phyloP scores from a whole-genome alignment of 768 basidiomycete species.

The Leccinum obscurum region DNA sequence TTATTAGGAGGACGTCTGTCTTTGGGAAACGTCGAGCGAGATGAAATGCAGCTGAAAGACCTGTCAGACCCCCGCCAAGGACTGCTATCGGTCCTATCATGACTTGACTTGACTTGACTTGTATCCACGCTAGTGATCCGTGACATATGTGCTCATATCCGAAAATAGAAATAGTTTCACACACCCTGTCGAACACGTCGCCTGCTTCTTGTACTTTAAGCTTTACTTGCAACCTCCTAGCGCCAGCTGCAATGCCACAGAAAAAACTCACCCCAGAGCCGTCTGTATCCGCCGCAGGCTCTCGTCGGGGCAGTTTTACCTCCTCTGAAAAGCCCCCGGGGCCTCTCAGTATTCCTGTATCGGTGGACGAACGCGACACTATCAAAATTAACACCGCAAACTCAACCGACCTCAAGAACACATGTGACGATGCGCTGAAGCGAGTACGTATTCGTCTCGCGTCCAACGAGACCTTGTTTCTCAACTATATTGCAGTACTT shows the following conservation, averaged over 20 bases:
- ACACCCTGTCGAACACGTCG: slow-evolving; percentile 29
- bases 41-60: slow-evolving; percentile 80
- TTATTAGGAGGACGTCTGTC: slow-evolving; percentile 64
- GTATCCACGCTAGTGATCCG: no score
- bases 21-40: slow-evolving; percentile 65
- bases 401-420: slow-evolving; percentile 61
- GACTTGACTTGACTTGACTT: background rate
- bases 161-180: slow-evolving; percentile 16
- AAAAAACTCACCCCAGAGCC: slow-evolving; percentile 19
- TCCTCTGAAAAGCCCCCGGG: slow-evolving; percentile 47
- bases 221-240: background rate
- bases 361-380: slow-evolving; percentile 48
- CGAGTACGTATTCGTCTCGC: slow-evolving; percentile 52
- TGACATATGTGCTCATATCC: background rate
- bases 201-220: background rate
- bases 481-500: slow-evolving; percentile 58
- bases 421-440: slow-evolving; percentile 87
- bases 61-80: slow-evolving; percentile 80
- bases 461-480: background rate
- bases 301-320: slow-evolving; percentile 29
- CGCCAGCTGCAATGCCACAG: slow-evolving; percentile 17
- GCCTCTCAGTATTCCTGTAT: slow-evolving; percentile 49
- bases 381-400: slow-evolving; percentile 64
- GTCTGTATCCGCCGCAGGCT: slow-evolving; percentile 11
- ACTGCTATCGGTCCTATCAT: slow-evolving; percentile 51